Base-by-base conservation (phyloP, 129 eudicot genomes). In the Chrysanthemum makinoi region DNA sequence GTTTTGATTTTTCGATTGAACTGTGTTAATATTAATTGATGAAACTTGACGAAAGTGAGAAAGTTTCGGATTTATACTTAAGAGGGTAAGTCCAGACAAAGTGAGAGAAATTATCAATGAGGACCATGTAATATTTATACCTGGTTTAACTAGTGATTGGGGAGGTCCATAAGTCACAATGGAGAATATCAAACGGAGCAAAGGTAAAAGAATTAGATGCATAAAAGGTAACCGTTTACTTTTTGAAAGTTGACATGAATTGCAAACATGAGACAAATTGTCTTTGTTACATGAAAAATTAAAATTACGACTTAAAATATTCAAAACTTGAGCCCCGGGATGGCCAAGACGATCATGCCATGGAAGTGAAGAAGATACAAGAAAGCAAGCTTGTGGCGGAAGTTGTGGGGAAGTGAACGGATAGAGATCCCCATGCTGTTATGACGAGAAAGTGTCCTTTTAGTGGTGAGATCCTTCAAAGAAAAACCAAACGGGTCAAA, bases 311-410 rank as follows among this genome's bases (percentile, higher is more conserved):
- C 0, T 18, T 17, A 65, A 55, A 65, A 43, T 43, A 2, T 44
- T 16, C 15, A 65, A 2, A 20, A 65, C 14, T 15, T 10, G 17
- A 2, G 70, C 53, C 1, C 55, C 35, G 9, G 55, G 70, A 10
- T 65, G 70, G 4, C 70, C 70, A 3, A 54, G 73, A 0, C 73
- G 62, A 14, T 68, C 10, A 16, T 68, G 62, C 73, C 73, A 68
- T n/a, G 17, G 72, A 48, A 22, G 24, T 22, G 24, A 22, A 22
- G 24, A 22, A 22, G 24, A 22, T 22, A 22, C 24, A 22, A 22
- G 24, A 22, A 22, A 22, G 24, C 24, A 22, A 22, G 24, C 24
- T 22, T 22, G 24, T 22, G 24, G 24, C 24, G 24, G 24, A 22
- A 22, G 24, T 22, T 22, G 24, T 22, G 24, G 24, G 24, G 24